Conservation (phyloP, 2,329 filamentous ascomycete species). For the Aspergillus felis region DNA sequence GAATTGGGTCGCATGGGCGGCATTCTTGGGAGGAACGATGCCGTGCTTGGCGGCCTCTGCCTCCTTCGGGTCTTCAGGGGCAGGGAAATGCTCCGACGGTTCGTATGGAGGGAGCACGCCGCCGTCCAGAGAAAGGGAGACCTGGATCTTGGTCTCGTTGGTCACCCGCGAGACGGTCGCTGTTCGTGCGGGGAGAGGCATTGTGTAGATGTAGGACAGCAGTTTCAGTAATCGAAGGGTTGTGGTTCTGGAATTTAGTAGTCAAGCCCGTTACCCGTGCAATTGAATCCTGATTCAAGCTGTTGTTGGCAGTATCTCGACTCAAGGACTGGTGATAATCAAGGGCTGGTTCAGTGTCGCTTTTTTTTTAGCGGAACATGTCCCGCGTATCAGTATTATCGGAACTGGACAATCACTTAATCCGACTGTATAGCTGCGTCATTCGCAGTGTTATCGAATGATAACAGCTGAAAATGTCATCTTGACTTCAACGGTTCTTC, state of each 20-base stretch:
- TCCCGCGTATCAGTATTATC: not conserved
- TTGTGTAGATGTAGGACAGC: conserved; percentile 5
- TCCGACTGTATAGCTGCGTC: not conserved
- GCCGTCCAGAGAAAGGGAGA: conserved; percentile 90
- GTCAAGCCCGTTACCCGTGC: not conserved
- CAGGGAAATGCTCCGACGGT: conserved; percentile 53
- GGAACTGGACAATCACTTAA: not conserved
- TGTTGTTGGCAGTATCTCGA: not conserved
- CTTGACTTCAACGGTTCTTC: not conserved
- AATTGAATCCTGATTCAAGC: not conserved
- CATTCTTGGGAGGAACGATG: conserved; percentile 41
- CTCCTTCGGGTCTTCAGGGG: conserved; percentile 54
- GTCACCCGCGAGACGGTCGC: conserved; percentile 81
- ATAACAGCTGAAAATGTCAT: not conserved
- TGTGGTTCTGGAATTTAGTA: not conserved
- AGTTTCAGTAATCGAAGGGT: not conserved
- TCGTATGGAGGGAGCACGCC: conserved; percentile 54
- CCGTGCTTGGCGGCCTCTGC: conserved; percentile 48
- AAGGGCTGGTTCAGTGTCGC: not conserved
- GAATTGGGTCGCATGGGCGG: conserved; percentile 75
- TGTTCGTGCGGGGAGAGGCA: conserved; percentile 59
- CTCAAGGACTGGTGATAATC: not conserved
- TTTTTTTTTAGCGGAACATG: not conserved
- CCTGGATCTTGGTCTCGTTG: conserved; percentile 95
- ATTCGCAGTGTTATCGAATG: not conserved